Evolutionary conservation across 2,329 filamentous ascomycete species (phyloP).

Genomic region (Fusarium armeniacum): DNA sequence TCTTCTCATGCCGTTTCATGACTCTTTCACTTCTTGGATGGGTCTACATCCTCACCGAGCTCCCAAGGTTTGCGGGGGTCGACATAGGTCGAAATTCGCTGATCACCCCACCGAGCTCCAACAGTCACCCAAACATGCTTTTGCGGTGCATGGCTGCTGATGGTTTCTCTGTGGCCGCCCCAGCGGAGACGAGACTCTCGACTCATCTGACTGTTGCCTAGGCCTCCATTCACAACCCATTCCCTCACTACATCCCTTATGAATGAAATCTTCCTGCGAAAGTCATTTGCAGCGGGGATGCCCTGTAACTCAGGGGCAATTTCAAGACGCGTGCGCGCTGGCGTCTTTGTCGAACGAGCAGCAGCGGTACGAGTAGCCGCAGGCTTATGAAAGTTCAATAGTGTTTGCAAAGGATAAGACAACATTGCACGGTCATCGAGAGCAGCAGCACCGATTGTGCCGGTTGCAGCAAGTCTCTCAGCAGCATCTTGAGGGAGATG

Average conservation of each 20-base stretch:
- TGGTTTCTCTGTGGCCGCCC: constrained; percentile 70
- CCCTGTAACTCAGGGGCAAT: constrained; percentile 72
- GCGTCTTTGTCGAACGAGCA: constrained; percentile 61
- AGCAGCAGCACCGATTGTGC: constrained; percentile 77
- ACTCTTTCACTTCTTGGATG: constrained; percentile 48
- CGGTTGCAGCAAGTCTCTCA: constrained; percentile 72
- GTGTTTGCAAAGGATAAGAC: constrained; percentile 78
- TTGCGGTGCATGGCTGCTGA: constrained; percentile 63
- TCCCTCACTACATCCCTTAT: constrained; percentile 76
- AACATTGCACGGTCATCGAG: constrained; percentile 78
- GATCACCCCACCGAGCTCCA: constrained; percentile 73
- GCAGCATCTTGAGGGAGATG: constrained; percentile 80
- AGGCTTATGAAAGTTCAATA: constrained; percentile 76
- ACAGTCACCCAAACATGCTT: constrained; percentile 79
- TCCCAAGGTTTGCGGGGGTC: constrained; percentile 68
- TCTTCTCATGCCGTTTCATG: constrained; percentile 29
- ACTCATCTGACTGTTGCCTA: constrained; percentile 75
- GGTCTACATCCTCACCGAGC: constrained; percentile 67
- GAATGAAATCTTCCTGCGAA: constrained; percentile 81
- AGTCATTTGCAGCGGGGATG: constrained; percentile 78
- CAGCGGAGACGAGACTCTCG: constrained; percentile 68
- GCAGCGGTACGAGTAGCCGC: constrained; percentile 58
- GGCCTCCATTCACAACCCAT: constrained; percentile 77
- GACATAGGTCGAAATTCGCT: constrained; percentile 67
- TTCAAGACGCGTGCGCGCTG: constrained; percentile 68